Evolutionary conservation across 2,329 filamentous ascomycete species (phyloP), one percentile per base, ranked within the genome.

Genomic region (Didymella lethalis): DNA sequence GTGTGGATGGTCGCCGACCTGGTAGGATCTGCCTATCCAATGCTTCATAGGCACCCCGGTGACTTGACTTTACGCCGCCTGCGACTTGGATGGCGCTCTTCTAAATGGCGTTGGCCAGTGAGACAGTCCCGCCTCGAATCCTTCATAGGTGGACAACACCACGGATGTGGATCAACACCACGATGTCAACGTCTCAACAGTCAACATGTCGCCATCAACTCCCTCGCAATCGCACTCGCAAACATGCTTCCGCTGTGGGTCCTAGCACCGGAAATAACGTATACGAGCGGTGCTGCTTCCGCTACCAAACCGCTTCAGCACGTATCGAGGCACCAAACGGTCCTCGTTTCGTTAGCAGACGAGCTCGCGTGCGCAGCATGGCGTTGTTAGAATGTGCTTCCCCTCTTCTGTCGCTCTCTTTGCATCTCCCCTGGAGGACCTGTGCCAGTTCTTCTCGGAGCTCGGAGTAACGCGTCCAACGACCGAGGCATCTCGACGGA

Each of bases 221-320:
- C 4, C 20, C 11, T 41, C 38, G 38, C 38, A 41, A 23, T 25
- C 38, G 38, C 38, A 41, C 38, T 25, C 38, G 38, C 38, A 41
- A 23, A 36, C 48, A 55, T 47, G 45, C 43, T 57, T 62, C 62
- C 56, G 62, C 36, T 10, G 45, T 26, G 45, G 44, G 32, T 29
- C 28, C 43, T 57, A 57, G 54, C 10, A 8, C 44, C 54, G 54
- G 54, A 23, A 41, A 52, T 48, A 57, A 29, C 18, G 28, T 28
- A 28, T 31, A 6, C 1, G 23, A 57, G 44, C 36, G 29, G 48
- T 46, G n/a, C 44, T 47, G 41, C 36, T 52, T 52, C 48, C 54
- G 48, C 32, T 16, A 32, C 29, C 34, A 47, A 43, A 25, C 44
- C 54, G 31, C 31, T 36, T 38, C 44, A 48, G 46, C 38, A 48